These are phyloP conservation scores for Aspergillus thermomutatus DNA, from an alignment of 2,329 filamentous ascomycete species.

Conservation along the genomic window DNA sequence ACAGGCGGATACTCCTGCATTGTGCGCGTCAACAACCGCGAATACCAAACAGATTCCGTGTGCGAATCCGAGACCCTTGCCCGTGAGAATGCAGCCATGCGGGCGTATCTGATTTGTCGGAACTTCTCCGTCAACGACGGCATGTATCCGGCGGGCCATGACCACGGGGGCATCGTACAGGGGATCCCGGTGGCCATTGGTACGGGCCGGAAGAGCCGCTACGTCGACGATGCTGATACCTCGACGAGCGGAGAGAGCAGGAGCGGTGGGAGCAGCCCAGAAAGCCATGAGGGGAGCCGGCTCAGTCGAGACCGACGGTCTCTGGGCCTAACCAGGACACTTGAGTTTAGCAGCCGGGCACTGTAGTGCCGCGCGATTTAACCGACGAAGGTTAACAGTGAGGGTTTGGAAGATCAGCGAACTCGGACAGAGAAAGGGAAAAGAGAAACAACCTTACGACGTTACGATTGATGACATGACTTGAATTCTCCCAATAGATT, in stretches of 20 bases:
- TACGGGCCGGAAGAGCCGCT: slow-evolving; percentile 52
- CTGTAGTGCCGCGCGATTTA: slow-evolving; percentile 1
- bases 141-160: slow-evolving; percentile 65
- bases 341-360: slow-evolving; percentile 20
- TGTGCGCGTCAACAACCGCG: slow-evolving; percentile 91
- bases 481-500: slow-evolving; percentile 20
- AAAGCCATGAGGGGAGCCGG: slow-evolving; percentile 27
- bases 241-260: slow-evolving; percentile 44
- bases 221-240: slow-evolving; percentile 45
- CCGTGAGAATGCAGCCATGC: slow-evolving; percentile 90
- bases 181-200: slow-evolving; percentile 64
- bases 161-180: slow-evolving; percentile 54
- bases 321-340: slow-evolving; percentile 20
- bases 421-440: not conserved
- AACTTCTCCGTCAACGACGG: slow-evolving; percentile 97
- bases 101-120: slow-evolving; percentile 94
- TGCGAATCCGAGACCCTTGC: slow-evolving; percentile 80
- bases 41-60: slow-evolving; percentile 86
- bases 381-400: not conserved
- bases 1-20: slow-evolving; percentile 79
- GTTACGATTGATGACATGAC: slow-evolving; percentile 27
- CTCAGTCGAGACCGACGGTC: slow-evolving; percentile 20
- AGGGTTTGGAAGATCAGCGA: not conserved
- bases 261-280: slow-evolving; percentile 56
- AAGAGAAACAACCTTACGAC: slow-evolving; percentile 13